Evolutionary conservation across 148 eudicot species (phyloP).

Genomic region (Cornus suecica): DNA sequence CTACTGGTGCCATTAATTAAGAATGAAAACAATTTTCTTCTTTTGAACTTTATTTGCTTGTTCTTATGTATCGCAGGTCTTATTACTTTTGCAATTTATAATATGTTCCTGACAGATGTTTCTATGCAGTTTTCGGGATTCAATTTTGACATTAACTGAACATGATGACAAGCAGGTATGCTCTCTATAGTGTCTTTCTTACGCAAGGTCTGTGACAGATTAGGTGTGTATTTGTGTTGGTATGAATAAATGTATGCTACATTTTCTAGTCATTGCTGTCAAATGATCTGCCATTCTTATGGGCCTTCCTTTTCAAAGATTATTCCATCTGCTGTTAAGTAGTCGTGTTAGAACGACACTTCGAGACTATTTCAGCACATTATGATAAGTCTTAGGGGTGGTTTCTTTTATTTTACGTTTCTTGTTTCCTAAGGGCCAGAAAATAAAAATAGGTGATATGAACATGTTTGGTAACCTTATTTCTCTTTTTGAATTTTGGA

Average conservation of each 20-base stretch:
- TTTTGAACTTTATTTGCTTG: neutral
- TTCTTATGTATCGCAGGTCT: neutral
- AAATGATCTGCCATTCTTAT: neutral
- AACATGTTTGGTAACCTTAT: too few relatives aligned
- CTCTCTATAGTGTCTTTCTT: conserved; percentile 4
- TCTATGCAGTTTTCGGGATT: conserved; percentile 75
- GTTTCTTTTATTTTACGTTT: too few relatives aligned
- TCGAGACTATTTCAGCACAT: too few relatives aligned
- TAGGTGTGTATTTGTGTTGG: neutral
- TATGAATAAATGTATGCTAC: neutral
- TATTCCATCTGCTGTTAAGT: too few relatives aligned
- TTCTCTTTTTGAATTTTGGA: too few relatives aligned
- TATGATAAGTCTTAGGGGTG: too few relatives aligned
- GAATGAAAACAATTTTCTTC: neutral
- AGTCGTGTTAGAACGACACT: too few relatives aligned
- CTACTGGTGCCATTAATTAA: neutral
- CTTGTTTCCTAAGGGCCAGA: too few relatives aligned
- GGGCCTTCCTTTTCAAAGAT: neutral
- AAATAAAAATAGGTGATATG: too few relatives aligned
- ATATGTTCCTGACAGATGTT: conserved; percentile 15
- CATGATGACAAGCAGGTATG: conserved; percentile 82
- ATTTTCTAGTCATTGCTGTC: neutral
- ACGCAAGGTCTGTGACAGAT: neutral
- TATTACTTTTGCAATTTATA: neutral
- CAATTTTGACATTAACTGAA: conserved; percentile 68